These are phyloP conservation scores for Takashimella tepidaria DNA, from an alignment of 1,284 basidiomycete genomes.

Conservation along the genomic window DNA sequence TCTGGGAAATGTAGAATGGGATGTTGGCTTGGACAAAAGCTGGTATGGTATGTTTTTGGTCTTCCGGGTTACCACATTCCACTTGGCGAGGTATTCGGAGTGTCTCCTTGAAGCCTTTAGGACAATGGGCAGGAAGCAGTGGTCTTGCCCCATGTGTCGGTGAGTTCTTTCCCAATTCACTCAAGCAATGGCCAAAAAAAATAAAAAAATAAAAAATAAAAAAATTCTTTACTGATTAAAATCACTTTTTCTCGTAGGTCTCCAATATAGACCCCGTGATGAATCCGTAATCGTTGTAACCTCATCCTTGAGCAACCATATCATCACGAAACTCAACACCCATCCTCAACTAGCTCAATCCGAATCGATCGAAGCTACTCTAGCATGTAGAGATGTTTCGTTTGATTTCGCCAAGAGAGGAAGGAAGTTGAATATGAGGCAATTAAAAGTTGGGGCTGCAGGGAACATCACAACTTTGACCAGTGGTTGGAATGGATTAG, in stretches of 20 bases:
- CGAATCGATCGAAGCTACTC: constrained; percentile 21
- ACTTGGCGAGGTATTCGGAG: constrained; percentile 16
- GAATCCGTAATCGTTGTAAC: constrained; percentile 26
- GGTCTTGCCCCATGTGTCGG: constrained; percentile 29
- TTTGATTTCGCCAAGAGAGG: constrained; percentile 18
- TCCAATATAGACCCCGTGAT: constrained; percentile 20
- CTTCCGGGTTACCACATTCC: background rate
- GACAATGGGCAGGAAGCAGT: constrained; percentile 42
- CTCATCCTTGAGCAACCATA: constrained; percentile 31
- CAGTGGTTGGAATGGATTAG: constrained; percentile 20
- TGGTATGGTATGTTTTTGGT: constrained; percentile 30
- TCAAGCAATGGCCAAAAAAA: too few species aligned
- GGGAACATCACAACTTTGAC: constrained; percentile 21
- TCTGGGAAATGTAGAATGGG: constrained; percentile 20
- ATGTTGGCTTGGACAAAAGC: constrained; percentile 36
- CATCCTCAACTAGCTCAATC: constrained; percentile 20
- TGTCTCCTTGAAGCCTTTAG: constrained; percentile 25
- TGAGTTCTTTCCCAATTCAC: constrained; percentile 14
- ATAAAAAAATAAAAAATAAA: too few species aligned
- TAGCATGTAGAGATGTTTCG: constrained; percentile 31
- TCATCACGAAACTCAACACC: constrained; percentile 25
- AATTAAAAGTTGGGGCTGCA: background rate
- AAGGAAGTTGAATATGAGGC: background rate
- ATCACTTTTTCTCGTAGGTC: too few species aligned
- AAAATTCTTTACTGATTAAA: too few species aligned